Evolutionary conservation across 1,284 basidiomycete species (phyloP).

Genomic region (Irpex lacteus): DNA sequence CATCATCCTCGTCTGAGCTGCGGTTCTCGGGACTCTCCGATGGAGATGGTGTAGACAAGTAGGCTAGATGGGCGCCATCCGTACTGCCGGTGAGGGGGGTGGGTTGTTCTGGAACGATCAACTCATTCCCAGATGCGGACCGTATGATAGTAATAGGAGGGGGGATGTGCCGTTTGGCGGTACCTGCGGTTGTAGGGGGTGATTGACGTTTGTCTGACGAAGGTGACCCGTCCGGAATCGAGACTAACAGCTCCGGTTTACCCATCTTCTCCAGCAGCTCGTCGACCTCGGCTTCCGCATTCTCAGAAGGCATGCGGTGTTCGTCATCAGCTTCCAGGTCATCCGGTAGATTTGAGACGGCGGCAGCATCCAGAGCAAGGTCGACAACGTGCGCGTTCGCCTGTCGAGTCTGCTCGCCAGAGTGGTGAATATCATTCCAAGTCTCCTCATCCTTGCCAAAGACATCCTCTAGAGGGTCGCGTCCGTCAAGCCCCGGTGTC

Average conservation of each 20-base stretch:
- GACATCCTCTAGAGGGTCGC: constrained; percentile 45
- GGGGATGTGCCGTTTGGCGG: constrained; percentile 36
- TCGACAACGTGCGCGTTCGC: constrained; percentile 47
- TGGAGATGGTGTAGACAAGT: constrained; percentile 26
- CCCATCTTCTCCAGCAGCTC: constrained; percentile 27
- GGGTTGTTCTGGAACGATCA: constrained; percentile 16
- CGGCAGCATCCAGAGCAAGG: constrained; percentile 50
- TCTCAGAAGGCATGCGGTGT: constrained; percentile 1
- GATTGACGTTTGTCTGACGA: constrained; percentile 25
- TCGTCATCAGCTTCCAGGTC: constrained; percentile 29
- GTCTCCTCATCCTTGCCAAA: constrained; percentile 60
- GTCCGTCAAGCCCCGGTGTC: constrained; percentile 21
- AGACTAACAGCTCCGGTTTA: constrained; percentile 31
- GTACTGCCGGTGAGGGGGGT: constrained; percentile 20
- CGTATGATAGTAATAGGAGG: constrained; percentile 47
- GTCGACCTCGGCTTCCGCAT: constrained; percentile 26
- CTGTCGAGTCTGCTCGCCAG: constrained; percentile 22
- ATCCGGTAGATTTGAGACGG: constrained; percentile 39
- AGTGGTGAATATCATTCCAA: constrained; percentile 52
- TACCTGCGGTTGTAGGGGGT: constrained; percentile 25
- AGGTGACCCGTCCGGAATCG: constrained; percentile 25
- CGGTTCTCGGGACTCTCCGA: constrained; percentile 18
- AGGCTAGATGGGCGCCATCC: constrained; percentile 29
- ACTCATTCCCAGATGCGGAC: constrained; percentile 8
- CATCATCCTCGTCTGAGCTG: constrained; percentile 19